Base-by-base conservation (phyloP, 768 basidiomycete species). In the Piloderma croceum region DNA sequence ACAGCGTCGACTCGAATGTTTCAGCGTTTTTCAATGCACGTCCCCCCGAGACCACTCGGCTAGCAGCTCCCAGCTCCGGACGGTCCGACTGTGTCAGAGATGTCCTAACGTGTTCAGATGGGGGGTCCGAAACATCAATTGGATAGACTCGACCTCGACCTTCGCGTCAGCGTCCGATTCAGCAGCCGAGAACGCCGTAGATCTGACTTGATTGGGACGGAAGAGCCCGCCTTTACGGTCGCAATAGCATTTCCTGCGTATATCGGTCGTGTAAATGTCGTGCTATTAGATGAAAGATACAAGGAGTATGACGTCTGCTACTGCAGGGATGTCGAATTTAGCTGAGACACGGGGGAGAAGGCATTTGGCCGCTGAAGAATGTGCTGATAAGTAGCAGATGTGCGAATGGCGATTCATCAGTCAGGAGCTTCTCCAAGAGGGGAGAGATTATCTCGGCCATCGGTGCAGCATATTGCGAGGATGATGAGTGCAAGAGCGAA, bases 221-320 rank as follows among this genome's bases (percentile, higher is more conserved):
- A 74, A n/a, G 78, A 75, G 1, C 81, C 68, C 0, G 86, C 87
- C 44, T 82, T 81, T 50, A 99, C 83, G 31, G 92, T 94, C 19
- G 92, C 77, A 41, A 98, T 90, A 33, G 96, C 96, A 56, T 98
- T 98, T 36, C 96, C 96, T 18, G 96, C 96, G 53, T 99, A 98
- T 53, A 98, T 96, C 20, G 90, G 91, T 19, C 94, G 86, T 4
- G 86, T 81, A 60, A 93, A 98, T 1, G 81, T 89, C 27, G 90
- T 90, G 51, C 71, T 74, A 48, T 84, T 82, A 24, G 79, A 77
- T 3, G 81, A 61, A 21, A 63, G 41, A 53, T 31, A 81, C 72
- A 48, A 97, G 68, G 11, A 83, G 84, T 24, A 82, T 87, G 51
- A 98, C 77, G 62, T 98, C 93, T 24, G 91, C 91, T 45, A 96